Evolutionary conservation across 1,139 yeast genomes (phyloP).

Genomic region (Magnusiomyces ingens): DNA sequence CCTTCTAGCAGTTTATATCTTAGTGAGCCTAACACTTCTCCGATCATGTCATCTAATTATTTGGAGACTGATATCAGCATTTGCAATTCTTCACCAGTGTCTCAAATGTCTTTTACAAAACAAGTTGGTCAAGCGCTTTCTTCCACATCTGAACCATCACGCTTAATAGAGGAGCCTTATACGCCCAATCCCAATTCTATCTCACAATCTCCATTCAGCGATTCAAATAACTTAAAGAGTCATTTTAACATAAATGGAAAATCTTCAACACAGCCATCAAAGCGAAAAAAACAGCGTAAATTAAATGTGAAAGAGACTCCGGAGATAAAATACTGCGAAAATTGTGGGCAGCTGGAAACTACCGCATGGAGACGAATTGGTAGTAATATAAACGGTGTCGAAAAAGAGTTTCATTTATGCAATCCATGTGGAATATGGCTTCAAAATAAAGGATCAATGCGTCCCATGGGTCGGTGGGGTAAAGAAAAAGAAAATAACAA

Average conservation of each 20-base stretch:
- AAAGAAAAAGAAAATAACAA: slow-evolving; percentile 6
- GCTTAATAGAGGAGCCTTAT: background rate
- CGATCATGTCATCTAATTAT: background rate
- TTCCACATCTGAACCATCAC: background rate
- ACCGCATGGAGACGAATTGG: slow-evolving; percentile 33
- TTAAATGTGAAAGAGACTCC: background rate
- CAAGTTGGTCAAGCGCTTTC: background rate
- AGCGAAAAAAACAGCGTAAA: background rate
- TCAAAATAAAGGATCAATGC: slow-evolving; percentile 28
- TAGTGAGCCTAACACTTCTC: background rate
- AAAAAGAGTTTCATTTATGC: slow-evolving; percentile 25
- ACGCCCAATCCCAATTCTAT: background rate
- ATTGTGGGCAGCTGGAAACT: slow-evolving; percentile 34
- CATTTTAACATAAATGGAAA: background rate
- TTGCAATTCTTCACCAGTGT: background rate
- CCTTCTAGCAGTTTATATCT: background rate
- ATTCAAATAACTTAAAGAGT: background rate
- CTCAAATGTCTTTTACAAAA: background rate
- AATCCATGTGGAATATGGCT: slow-evolving; percentile 37
- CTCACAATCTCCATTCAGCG: slow-evolving; percentile 5
- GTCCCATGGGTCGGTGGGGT: slow-evolving; percentile 33
- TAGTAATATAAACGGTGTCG: slow-evolving; percentile 4
- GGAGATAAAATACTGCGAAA: slow-evolving; percentile 27
- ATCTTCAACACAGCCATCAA: background rate
- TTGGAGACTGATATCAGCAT: background rate